These are phyloP conservation scores for Cladosporium sp. DNA, from an alignment of 2,329 filamentous ascomycete species.

Conservation along the genomic window DNA sequence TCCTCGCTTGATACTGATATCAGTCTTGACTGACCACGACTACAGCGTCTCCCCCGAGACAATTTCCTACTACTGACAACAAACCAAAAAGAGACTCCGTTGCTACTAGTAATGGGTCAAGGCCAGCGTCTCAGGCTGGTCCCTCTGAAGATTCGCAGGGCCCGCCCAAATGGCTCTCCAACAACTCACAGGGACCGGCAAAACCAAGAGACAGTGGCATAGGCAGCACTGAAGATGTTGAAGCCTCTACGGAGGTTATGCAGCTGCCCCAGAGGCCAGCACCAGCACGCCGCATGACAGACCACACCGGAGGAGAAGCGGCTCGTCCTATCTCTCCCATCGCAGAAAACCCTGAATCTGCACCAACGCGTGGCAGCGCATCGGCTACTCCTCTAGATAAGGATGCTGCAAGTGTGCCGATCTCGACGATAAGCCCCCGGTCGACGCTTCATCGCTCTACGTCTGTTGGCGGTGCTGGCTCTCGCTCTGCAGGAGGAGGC, in stretches of 20 bases:
- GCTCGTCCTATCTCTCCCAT: constrained; percentile 5
- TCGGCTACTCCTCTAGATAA: constrained; percentile 12
- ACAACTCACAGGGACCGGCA: background rate
- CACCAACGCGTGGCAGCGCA: constrained; percentile 3
- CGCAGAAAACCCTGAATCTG: background rate
- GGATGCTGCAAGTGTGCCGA: constrained; percentile 11
- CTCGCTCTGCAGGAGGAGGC: constrained; percentile 9
- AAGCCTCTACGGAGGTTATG: background rate
- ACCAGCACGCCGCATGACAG: constrained; percentile 2
- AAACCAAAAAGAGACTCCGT: background rate
- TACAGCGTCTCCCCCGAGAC: constrained; percentile 18
- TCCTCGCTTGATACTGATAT: background rate
- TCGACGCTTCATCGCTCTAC: background rate
- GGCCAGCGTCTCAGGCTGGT: background rate
- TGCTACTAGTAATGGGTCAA: background rate
- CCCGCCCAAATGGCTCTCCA: too few species aligned
- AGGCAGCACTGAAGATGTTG: background rate
- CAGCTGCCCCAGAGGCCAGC: constrained; percentile 7
- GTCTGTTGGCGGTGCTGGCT: constrained; percentile 1
- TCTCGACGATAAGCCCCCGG: constrained; percentile 10
- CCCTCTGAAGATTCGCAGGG: background rate
- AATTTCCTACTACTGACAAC: background rate
- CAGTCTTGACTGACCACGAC: constrained; percentile 9
- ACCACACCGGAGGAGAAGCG: background rate
- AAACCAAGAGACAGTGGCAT: constrained; percentile 9